A percentile compares a stretch with the other conserved stretches of the same genome.
Conservation (phyloP, 345 rosid species). For the Corchorus olitorius region DNA sequence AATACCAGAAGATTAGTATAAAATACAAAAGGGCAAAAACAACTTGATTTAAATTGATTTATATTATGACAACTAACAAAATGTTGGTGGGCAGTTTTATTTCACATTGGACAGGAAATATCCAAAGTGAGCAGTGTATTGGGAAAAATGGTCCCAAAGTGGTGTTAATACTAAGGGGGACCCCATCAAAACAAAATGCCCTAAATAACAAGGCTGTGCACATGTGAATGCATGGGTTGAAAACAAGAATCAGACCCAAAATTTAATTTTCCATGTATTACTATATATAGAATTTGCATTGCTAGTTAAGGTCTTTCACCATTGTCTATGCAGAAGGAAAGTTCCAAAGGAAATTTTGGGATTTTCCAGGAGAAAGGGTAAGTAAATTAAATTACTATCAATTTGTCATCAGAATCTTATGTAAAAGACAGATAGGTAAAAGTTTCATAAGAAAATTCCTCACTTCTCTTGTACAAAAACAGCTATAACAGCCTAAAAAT, state of each 20-base stretch:
- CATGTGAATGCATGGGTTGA: conserved; percentile 8
- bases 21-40: background rate
- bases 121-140: background rate
- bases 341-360: conserved; percentile 17
- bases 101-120: conserved; percentile 1
- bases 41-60: background rate
- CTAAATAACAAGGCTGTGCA: conserved; percentile 13
- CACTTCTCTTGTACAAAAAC: background rate
- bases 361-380: background rate
- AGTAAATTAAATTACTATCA: background rate
- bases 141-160: conserved; percentile 11
- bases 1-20: too few relatives aligned
- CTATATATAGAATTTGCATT: background rate
- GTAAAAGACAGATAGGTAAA: background rate
- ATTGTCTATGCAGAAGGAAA: conserved; percentile 15
- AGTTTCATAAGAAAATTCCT: background rate
- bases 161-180: background rate
- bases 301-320: background rate
- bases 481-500: background rate
- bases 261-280: background rate
- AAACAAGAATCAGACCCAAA: background rate
- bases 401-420: background rate
- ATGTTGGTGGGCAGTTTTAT: background rate
- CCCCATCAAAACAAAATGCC: conserved; percentile 9
- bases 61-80: background rate